Evolutionary conservation across 1,139 yeast species (phyloP), one percentile per base, ranked within the genome.

Genomic region (Spencermartinsiella ligniputridi): DNA sequence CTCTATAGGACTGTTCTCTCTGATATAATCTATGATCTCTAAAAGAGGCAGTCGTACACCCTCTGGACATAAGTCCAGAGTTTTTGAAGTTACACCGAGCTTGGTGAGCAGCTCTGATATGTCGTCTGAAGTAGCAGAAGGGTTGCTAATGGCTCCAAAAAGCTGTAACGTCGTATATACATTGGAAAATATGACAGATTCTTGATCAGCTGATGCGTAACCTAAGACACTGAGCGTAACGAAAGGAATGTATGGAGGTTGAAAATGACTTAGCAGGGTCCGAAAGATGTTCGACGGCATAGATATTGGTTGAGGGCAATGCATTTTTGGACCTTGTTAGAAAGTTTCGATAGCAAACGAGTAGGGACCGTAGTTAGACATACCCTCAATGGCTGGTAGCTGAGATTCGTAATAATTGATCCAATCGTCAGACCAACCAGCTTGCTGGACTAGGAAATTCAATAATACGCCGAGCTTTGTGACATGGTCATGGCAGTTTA

Each of bases 391-490:
- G 37, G 41, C 35, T 39, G 41, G 42, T 27, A 22, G 34, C 22
- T 41, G 52, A 24, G 44, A 40, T 33, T 52, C 68, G 57, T 87
- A 86, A 56, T 80, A 81, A 2, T 63, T 60, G 15, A 65, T 61
- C 96, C 97, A 89, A 0, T 60, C 49, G 0, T 70, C 75, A 2
- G 82, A 76, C 96, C 96, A 88, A 1, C 84, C 81, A 76, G 83
- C 78, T 81, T 88, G 78, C 9, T 67, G 52, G 0, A 83, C 74
- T 4, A 85, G 55, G 52, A 82, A 86, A 0, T 81, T 69, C n/a
- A 90, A 62, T 9, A 89, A 58, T 1, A 66, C 37, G 0, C 83
- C 80, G 13, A 89, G 56, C 33, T 64, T 62, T 3, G 64, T 54
- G 15, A 74, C 66, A 17, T 69, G 65, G 0, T 55, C 50, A 2